Conservation (phyloP, 1,139 yeast species). For the Candida dubliniensis region DNA sequence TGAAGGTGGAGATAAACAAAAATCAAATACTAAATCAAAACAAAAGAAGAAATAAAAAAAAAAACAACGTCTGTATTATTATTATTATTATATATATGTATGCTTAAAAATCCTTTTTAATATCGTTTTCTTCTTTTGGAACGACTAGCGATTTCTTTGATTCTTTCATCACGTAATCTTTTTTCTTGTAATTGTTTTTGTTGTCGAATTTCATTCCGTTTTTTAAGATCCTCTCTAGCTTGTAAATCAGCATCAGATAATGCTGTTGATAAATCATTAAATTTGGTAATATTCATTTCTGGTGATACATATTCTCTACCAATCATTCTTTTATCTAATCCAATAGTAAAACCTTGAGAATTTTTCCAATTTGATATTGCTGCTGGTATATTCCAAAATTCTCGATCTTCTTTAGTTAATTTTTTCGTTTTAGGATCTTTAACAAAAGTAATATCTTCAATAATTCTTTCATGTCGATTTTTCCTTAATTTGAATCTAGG, state of each 20-base stretch:
- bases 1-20: conserved; percentile 52
- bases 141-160: conserved; percentile 55
- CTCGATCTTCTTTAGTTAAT: conserved; percentile 74
- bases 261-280: conserved; percentile 67
- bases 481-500: conserved; percentile 75
- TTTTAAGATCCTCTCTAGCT: conserved; percentile 69
- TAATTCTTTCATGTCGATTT: conserved; percentile 60
- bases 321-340: conserved; percentile 73
- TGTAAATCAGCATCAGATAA: conserved; percentile 70
- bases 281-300: conserved; percentile 56
- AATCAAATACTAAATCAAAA: conserved; percentile 25
- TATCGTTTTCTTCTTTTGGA: conserved; percentile 30
- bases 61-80: conserved; percentile 1
- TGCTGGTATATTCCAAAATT: conserved; percentile 86
- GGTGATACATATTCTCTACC: conserved; percentile 48
- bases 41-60: conserved; percentile 13
- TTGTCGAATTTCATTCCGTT: conserved; percentile 56
- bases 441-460: conserved; percentile 55
- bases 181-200: conserved; percentile 34
- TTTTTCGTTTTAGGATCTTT: conserved; percentile 31
- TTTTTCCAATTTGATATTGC: conserved; percentile 96
- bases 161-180: conserved; percentile 59
- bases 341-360: conserved; percentile 84
- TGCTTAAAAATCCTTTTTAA: conserved; percentile 9
- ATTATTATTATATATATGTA: background rate